These are phyloP conservation scores for Aegilops sharonensis DNA, from an alignment of 176 grass and related monocot genomes.

Conservation along the genomic window DNA sequence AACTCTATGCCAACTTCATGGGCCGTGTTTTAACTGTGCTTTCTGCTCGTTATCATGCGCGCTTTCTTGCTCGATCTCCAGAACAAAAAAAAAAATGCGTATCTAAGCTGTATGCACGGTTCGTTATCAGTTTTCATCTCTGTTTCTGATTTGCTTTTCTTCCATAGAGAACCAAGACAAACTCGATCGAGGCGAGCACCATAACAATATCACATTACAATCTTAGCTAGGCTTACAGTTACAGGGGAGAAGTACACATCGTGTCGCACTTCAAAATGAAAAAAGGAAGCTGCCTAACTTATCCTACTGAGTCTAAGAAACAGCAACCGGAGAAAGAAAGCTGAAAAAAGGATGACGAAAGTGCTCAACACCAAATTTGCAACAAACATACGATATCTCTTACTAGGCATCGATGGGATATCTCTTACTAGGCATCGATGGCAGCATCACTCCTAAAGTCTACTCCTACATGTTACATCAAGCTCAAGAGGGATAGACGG, in stretches of 20 bases:
- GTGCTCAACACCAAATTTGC: neutral
- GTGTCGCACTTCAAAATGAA: neutral
- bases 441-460: neutral
- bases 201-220: neutral
- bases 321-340: neutral
- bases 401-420: neutral
- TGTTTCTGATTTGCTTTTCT: neutral
- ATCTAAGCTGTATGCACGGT: neutral
- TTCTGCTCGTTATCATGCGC: neutral
- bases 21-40: neutral
- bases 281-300: neutral
- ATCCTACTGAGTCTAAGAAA: too few species aligned
- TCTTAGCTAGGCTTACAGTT: neutral
- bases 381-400: neutral
- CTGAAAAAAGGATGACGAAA: neutral
- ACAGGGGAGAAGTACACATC: neutral
- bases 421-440: neutral
- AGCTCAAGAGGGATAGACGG: constrained; percentile 43
- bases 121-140: neutral
- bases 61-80: neutral
- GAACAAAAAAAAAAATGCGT: neutral
- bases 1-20: neutral
- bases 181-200: too few species aligned
- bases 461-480: neutral
- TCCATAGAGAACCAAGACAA: neutral